Conservation (phyloP, 495 filamentous ascomycete genomes). For the Massariosphaeria phaeospora region DNA sequence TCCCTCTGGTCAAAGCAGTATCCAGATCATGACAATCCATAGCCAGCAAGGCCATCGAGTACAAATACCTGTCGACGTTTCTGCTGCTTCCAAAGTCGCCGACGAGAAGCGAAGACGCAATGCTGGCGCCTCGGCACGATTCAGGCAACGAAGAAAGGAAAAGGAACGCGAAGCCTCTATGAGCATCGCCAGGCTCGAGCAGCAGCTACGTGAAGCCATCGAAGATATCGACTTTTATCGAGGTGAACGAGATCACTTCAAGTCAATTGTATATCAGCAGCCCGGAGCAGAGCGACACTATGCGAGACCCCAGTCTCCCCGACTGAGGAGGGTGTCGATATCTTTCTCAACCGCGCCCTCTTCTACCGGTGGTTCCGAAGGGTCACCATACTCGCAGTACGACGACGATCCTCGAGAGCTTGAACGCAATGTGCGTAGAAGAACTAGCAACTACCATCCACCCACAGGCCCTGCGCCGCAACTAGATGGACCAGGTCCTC, state of each 20-base stretch:
- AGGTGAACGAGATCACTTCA: constrained; percentile 41
- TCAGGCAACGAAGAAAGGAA: constrained; percentile 82
- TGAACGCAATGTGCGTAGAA: constrained; percentile 30
- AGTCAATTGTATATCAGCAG: constrained; percentile 28
- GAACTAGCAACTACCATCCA: constrained; percentile 30
- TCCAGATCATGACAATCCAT: constrained; percentile 41
- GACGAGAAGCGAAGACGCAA: constrained; percentile 58
- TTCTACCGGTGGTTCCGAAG: constrained; percentile 9
- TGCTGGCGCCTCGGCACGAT: constrained; percentile 85
- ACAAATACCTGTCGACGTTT: constrained; percentile 43
- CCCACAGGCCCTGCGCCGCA: constrained; percentile 9
- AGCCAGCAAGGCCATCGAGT: constrained; percentile 38
- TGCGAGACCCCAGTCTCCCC: constrained; percentile 38
- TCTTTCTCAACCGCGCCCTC: constrained; percentile 11
- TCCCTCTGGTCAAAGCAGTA: constrained; percentile 38
- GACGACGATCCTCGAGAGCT: constrained; percentile 7
- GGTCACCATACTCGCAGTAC: constrained; percentile 21
- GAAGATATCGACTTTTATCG: constrained; percentile 43
- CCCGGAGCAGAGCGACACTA: constrained; percentile 39
- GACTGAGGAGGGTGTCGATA: constrained; percentile 17
- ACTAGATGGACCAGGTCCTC: constrained; percentile 16
- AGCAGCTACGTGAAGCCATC: constrained; percentile 44
- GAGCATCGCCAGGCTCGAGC: constrained; percentile 60
- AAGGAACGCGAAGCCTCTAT: constrained; percentile 73
- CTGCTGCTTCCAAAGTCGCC: constrained; percentile 40